Conservation (phyloP, 345 rosid genomes). For the Punica granatum region DNA sequence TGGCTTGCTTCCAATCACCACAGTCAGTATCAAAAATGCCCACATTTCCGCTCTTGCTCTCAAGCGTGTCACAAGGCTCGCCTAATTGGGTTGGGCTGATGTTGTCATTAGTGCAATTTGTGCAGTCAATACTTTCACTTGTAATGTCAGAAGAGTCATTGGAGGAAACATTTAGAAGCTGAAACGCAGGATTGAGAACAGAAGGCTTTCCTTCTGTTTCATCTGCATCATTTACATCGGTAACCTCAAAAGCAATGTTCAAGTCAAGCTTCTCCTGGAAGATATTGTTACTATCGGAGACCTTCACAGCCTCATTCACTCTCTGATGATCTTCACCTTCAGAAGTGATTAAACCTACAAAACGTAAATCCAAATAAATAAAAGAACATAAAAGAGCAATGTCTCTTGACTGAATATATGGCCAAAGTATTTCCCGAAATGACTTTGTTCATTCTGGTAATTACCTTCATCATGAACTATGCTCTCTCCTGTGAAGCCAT, state of each 20-base stretch:
- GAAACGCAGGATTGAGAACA: constrained; percentile 18
- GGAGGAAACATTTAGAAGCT: constrained; percentile 18
- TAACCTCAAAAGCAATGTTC: constrained; percentile 16
- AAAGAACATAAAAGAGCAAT: neutral
- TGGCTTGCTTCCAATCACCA: neutral
- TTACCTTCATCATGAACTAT: constrained; percentile 27
- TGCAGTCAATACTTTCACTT: constrained; percentile 11
- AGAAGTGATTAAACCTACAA: constrained; percentile 2
- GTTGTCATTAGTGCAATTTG: constrained; percentile 2
- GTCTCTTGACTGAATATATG: neutral
- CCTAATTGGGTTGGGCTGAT: neutral
- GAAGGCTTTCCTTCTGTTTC: constrained; percentile 18
- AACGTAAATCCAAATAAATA: neutral
- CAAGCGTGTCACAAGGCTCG: neutral
- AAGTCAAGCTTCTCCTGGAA: constrained; percentile 15
- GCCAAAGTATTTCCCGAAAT: neutral
- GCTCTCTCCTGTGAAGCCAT: constrained; percentile 18
- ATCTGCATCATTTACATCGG: constrained; percentile 9
- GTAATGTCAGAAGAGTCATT: constrained; percentile 18
- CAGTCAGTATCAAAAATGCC: neutral
- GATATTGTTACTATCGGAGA: neutral
- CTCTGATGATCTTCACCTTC: constrained; percentile 1
- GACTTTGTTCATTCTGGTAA: neutral
- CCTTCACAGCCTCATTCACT: neutral
- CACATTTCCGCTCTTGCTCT: neutral